phyloP scores from a whole-genome alignment of 805 yeast species.

The Suhomyces tanzawaensis region DNA sequence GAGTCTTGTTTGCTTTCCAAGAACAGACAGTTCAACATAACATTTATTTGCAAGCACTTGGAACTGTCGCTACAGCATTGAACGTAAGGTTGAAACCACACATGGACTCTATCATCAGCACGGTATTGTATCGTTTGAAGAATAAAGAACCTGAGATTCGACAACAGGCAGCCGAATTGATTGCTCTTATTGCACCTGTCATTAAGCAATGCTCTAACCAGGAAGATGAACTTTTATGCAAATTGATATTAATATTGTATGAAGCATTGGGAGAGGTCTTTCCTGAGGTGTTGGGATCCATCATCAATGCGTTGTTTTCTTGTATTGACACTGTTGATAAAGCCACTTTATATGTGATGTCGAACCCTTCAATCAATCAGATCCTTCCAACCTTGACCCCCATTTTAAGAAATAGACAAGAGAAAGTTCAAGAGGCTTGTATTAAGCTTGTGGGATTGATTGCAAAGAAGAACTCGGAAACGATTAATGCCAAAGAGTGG shows the following conservation, averaged over 20 bases:
- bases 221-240: slow-evolving; percentile 60
- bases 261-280: slow-evolving; percentile 93
- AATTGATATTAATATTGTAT: slow-evolving; percentile 71
- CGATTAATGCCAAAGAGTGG: slow-evolving; percentile 92
- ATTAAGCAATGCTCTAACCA: slow-evolving; percentile 55
- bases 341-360: slow-evolving; percentile 48
- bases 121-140: slow-evolving; percentile 68
- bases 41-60: slow-evolving; percentile 60
- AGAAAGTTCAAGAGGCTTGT: slow-evolving; percentile 82
- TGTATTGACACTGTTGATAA: slow-evolving; percentile 63
- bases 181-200: slow-evolving; percentile 63
- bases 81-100: slow-evolving; percentile 69
- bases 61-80: slow-evolving; percentile 58
- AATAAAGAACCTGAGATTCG: slow-evolving; percentile 71
- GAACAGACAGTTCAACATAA: slow-evolving; percentile 63
- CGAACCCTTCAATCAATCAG: slow-evolving; percentile 74
- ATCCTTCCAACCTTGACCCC: slow-evolving; percentile 88
- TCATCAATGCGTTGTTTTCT: slow-evolving; percentile 65
- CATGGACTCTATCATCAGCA: slow-evolving; percentile 66
- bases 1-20: slow-evolving; percentile 75
- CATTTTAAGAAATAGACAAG: slow-evolving; percentile 83
- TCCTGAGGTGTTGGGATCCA: slow-evolving; percentile 90
- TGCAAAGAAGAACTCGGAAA: slow-evolving; percentile 77
- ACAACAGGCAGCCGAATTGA: slow-evolving; percentile 80
- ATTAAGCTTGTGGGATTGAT: slow-evolving; percentile 78